Evolutionary conservation across 2,329 filamentous ascomycete species (phyloP).

Genomic region (Fusarium luffae): DNA sequence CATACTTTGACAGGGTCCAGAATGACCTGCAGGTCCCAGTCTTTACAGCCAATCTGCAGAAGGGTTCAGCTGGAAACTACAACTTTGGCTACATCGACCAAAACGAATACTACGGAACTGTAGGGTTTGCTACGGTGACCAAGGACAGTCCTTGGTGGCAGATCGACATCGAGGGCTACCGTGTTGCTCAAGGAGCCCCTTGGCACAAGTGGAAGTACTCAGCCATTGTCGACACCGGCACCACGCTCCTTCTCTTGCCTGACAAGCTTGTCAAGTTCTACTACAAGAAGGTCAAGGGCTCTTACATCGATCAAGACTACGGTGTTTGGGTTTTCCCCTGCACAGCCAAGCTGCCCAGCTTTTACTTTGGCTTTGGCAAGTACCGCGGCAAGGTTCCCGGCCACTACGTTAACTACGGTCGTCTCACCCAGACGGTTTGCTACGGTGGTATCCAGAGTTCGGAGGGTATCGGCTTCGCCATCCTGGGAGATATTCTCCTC

Average conservation of each 20-base stretch:
- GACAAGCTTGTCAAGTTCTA: conserved; percentile 65
- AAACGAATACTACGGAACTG: conserved; percentile 65
- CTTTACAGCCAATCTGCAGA: conserved; percentile 53
- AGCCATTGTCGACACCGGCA: conserved; percentile 77
- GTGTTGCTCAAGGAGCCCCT: conserved; percentile 54
- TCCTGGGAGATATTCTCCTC: conserved; percentile 57
- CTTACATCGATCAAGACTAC: conserved; percentile 55
- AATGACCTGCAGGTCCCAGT: conserved; percentile 46
- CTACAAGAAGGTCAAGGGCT: conserved; percentile 66
- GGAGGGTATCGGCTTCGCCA: conserved; percentile 51
- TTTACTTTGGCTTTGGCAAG: conserved; percentile 49
- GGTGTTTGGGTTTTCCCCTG: conserved; percentile 72
- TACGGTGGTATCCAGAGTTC: conserved; percentile 55
- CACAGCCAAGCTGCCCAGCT: conserved; percentile 59
- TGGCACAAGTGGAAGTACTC: conserved; percentile 51
- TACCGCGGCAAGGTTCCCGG: conserved; percentile 53
- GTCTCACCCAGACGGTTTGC: conserved; percentile 45
- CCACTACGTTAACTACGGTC: conserved; percentile 53
- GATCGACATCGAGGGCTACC: conserved; percentile 67
- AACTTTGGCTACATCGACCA: conserved; percentile 64
- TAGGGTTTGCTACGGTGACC: conserved; percentile 66
- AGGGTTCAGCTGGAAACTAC: conserved; percentile 51
- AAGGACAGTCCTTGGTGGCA: conserved; percentile 69
- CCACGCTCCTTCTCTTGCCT: conserved; percentile 72
- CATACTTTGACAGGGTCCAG: conserved; percentile 53